phyloP scores from a whole-genome alignment of 345 rosid species.

The Arabidopsis suecica region DNA sequence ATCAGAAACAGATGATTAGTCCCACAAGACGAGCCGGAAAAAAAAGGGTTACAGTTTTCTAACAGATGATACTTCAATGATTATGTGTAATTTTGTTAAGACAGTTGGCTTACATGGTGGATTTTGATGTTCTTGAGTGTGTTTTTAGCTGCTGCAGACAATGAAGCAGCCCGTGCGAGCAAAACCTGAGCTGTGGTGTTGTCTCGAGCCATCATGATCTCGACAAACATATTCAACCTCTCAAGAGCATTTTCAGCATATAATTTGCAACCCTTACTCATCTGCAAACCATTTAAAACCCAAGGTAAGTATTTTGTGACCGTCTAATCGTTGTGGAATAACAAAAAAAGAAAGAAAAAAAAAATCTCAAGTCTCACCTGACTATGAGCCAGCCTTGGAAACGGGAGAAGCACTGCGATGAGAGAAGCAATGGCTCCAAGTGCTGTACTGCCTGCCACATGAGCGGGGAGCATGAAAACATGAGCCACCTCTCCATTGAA shows the following conservation, averaged over 20 bases:
- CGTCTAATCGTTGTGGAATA: not conserved
- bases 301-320: conserved; percentile 20
- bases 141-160: conserved; percentile 51
- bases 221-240: conserved; percentile 59
- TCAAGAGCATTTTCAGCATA: conserved; percentile 67
- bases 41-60: not conserved
- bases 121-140: conserved; percentile 52
- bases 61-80: not conserved
- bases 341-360: not conserved
- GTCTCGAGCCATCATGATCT: conserved; percentile 59
- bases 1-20: conserved; percentile 23
- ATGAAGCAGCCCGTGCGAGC: conserved; percentile 47
- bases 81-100: not conserved
- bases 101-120: conserved; percentile 51
- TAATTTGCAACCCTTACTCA: conserved; percentile 45
- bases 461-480: conserved; percentile 57
- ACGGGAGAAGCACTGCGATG: conserved; percentile 71
- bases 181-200: conserved; percentile 52
- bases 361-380: conserved; percentile 52
- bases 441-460: conserved; percentile 67
- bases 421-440: conserved; percentile 80
- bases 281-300: conserved; percentile 50
- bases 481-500: conserved; percentile 49
- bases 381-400: conserved; percentile 65
- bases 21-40: not conserved